A percentile compares a stretch with the other conserved stretches of the same genome.
Conservation (phyloP, 805 yeast species). For the Wickerhamiella nectarea region DNA sequence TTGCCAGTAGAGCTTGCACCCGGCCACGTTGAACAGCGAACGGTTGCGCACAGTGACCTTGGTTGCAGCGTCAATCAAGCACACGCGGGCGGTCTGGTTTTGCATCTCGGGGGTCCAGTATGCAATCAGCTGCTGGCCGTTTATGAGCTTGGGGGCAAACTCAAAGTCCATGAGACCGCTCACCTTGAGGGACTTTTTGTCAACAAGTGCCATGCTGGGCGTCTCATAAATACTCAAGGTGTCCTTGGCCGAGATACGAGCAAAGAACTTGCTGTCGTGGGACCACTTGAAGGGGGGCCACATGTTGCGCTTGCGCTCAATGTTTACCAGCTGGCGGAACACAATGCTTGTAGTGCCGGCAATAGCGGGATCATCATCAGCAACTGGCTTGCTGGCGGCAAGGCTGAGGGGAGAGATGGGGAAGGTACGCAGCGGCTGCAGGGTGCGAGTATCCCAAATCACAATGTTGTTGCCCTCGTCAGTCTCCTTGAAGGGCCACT, state of each 20-base stretch:
- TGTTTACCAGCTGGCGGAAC: constrained; percentile 6
- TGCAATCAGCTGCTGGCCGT: constrained; percentile 52
- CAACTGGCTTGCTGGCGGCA: constrained; percentile 31
- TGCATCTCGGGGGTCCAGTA: constrained; percentile 94
- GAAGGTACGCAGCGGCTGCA: constrained; percentile 76
- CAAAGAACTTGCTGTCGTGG: constrained; percentile 79
- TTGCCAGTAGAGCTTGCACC: constrained; percentile 90
- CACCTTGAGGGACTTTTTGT: constrained; percentile 70
- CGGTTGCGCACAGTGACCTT: constrained; percentile 77
- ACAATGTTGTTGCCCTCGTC: constrained; percentile 89
- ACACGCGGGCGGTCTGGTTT: constrained; percentile 91
- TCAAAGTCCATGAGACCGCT: constrained; percentile 82
- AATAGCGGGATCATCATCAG: constrained; percentile 11
- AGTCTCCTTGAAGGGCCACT: constrained; percentile 74
- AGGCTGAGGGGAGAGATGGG: constrained; percentile 44
- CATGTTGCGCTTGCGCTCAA: constrained; percentile 49
- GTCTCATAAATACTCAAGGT: constrained; percentile 85
- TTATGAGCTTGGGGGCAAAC: constrained; percentile 83
- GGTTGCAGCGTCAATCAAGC: constrained; percentile 75
- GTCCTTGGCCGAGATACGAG: constrained; percentile 79
- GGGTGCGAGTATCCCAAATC: constrained; percentile 80
- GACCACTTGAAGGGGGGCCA: constrained; percentile 99
- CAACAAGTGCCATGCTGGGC: constrained; percentile 62
- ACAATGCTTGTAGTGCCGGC: constrained; percentile 8
- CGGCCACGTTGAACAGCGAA: constrained; percentile 87